Conservation (phyloP, 1,284 basidiomycete species). For the Waitea zeae region DNA sequence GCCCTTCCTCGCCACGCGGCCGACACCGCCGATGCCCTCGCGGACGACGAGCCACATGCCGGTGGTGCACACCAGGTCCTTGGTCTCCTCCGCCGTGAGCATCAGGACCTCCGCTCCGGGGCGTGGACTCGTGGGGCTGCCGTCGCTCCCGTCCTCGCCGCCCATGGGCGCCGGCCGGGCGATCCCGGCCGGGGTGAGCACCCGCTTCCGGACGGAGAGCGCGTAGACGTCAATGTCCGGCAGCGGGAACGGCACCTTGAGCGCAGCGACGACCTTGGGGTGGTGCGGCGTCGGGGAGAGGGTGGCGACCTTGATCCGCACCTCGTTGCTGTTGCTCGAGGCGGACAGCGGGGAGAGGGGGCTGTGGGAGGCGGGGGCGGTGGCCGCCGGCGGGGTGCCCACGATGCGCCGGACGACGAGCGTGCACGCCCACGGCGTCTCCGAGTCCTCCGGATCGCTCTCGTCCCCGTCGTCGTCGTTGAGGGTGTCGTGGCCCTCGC, state of each 20-base stretch:
- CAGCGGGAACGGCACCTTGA: slow-evolving; percentile 79
- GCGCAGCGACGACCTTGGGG: slow-evolving; percentile 83
- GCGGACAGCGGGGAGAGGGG: background rate
- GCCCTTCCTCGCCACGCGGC: slow-evolving; percentile 59
- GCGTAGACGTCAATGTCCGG: slow-evolving; percentile 57
- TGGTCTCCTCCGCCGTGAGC: slow-evolving; percentile 83
- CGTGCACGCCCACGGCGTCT: slow-evolving; percentile 87
- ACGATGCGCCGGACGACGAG: slow-evolving; percentile 28
- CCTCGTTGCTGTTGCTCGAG: slow-evolving; percentile 2
- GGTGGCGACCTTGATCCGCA: slow-evolving; percentile 48
- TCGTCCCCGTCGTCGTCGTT: slow-evolving; percentile 40
- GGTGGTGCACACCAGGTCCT: slow-evolving; percentile 81
- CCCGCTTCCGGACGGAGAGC: slow-evolving; percentile 30
- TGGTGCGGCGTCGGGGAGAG: slow-evolving; percentile 90
- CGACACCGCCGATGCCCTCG: slow-evolving; percentile 84
- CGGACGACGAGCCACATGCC: slow-evolving; percentile 86
- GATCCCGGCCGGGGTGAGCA: slow-evolving; percentile 24
- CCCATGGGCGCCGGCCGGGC: slow-evolving; percentile 16
- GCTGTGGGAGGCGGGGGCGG: background rate
- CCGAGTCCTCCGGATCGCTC: slow-evolving; percentile 88
- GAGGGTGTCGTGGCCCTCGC: slow-evolving; percentile 9
- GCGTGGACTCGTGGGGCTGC: too few species aligned
- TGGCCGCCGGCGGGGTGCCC: slow-evolving; percentile 1
- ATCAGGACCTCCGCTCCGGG: slow-evolving; percentile 18
- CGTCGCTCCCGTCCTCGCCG: slow-evolving; percentile 4